phyloP scores from a whole-genome alignment of 192 early-diverging fungal genomes.

The Umbelopsis sp. region DNA sequence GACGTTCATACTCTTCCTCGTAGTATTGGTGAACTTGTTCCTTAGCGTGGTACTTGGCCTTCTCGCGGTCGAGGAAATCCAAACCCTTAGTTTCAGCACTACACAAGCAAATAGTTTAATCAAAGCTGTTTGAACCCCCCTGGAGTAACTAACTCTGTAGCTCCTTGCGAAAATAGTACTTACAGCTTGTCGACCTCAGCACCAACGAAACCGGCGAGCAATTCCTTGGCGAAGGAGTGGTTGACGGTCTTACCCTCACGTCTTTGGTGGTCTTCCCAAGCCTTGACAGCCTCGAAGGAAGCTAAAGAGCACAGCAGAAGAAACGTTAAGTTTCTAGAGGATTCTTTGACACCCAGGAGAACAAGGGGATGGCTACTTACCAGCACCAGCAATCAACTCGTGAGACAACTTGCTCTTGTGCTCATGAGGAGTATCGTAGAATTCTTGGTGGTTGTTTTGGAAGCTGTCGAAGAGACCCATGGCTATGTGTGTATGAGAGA shows the following conservation, averaged over 20 bases:
- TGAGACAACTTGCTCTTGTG: constrained; percentile 38
- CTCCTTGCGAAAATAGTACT: neutral
- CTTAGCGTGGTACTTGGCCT: constrained; percentile 51
- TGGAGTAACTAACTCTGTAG: too few relatives aligned
- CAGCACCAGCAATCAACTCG: constrained; percentile 43
- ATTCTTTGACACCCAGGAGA: neutral
- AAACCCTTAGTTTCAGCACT: constrained; percentile 50
- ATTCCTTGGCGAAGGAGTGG: constrained; percentile 44
- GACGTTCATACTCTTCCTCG: constrained; percentile 21
- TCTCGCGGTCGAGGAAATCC: constrained; percentile 48
- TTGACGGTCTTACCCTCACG: constrained; percentile 23
- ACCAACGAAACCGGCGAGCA: constrained; percentile 40
- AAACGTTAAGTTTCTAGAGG: too few relatives aligned
- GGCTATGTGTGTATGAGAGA: neutral
- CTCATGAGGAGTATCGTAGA: constrained; percentile 11
- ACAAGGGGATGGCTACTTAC: constrained; percentile 16
- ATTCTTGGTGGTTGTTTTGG: constrained; percentile 22
- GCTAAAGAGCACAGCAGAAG: neutral
- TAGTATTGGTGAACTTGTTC: constrained; percentile 37
- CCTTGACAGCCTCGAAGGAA: constrained; percentile 36
- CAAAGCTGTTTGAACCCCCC: neutral
- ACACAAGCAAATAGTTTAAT: neutral
- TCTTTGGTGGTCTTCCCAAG: constrained; percentile 32
- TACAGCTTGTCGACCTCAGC: constrained; percentile 40
- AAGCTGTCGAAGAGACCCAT: constrained; percentile 34